These are phyloP conservation scores for Alternaria tenuissima DNA, from an alignment of 2,329 filamentous ascomycete species.

Conservation along the genomic window DNA sequence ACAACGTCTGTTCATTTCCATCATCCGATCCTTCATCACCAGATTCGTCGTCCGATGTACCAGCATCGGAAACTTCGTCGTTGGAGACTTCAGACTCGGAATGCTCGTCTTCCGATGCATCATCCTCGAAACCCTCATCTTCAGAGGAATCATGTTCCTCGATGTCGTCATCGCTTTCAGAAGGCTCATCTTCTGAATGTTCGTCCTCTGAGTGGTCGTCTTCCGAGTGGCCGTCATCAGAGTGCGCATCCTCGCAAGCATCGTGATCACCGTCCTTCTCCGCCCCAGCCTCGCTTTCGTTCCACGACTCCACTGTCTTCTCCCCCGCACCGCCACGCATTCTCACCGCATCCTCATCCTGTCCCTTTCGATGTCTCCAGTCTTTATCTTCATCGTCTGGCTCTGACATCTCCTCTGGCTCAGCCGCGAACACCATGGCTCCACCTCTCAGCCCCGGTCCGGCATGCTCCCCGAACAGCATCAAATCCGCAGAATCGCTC, in stretches of 20 bases:
- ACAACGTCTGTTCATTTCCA: background rate
- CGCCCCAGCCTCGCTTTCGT: background rate
- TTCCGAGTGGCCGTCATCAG: background rate
- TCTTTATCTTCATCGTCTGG: background rate
- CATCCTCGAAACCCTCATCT: background rate
- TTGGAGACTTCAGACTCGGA: background rate
- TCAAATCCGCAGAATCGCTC: background rate
- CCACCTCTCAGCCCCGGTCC: background rate
- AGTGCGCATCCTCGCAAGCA: background rate
- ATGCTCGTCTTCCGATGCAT: background rate
- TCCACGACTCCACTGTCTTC: background rate
- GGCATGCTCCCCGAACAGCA: background rate
- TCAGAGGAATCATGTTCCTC: background rate
- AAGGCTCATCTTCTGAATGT: background rate
- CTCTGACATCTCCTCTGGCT: background rate
- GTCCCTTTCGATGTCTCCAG: background rate
- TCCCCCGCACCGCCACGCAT: slow-evolving; percentile 1
- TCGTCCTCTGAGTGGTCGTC: background rate
- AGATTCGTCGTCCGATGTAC: background rate
- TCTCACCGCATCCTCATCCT: background rate
- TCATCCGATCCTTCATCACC: background rate
- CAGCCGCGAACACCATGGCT: background rate
- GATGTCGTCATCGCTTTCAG: background rate
- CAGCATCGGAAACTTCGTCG: background rate
- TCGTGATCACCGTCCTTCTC: background rate